Percentiles rank a stretch among this genome's conserved stretches.
Conservation (phyloP, 805 yeast genomes). For the Hanseniaspora thailandica region DNA sequence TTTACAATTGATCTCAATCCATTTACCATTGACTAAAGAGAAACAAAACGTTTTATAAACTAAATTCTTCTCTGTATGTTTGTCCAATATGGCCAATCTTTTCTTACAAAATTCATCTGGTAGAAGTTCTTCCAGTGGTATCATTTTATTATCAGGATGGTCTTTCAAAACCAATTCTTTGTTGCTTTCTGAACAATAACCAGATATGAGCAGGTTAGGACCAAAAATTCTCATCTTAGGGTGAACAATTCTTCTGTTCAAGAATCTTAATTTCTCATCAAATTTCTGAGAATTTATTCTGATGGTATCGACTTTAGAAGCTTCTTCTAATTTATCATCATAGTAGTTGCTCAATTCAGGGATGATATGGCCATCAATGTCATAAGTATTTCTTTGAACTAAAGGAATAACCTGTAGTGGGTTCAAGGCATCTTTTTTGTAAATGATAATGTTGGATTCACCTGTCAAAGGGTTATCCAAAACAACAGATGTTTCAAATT, state of each 20-base stretch:
- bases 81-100: background rate
- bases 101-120: background rate
- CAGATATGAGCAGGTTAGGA: slow-evolving; percentile 50
- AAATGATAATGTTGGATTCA: slow-evolving; percentile 16
- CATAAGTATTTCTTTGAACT: slow-evolving; percentile 2
- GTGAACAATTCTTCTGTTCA: slow-evolving; percentile 36
- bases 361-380: slow-evolving; percentile 24
- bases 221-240: slow-evolving; percentile 60
- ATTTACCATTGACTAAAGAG: slow-evolving; percentile 32
- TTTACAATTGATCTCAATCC: slow-evolving; percentile 51
- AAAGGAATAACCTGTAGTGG: slow-evolving; percentile 31
- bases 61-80: slow-evolving; percentile 9
- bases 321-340: slow-evolving; percentile 15
- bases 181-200: slow-evolving; percentile 39
- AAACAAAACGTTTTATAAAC: slow-evolving; percentile 26
- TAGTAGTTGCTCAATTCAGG: slow-evolving; percentile 24
- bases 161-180: slow-evolving; percentile 20
- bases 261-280: slow-evolving; percentile 17
- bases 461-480: slow-evolving; percentile 16
- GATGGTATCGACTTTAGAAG: slow-evolving; percentile 23
- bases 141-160: slow-evolving; percentile 42
- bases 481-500: slow-evolving; percentile 17
- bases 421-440: slow-evolving; percentile 15
- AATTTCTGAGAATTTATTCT: slow-evolving; percentile 20
- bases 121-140: slow-evolving; percentile 10